Base-by-base conservation (phyloP, 768 basidiomycete species). In the Gloeophyllum trabeum region DNA sequence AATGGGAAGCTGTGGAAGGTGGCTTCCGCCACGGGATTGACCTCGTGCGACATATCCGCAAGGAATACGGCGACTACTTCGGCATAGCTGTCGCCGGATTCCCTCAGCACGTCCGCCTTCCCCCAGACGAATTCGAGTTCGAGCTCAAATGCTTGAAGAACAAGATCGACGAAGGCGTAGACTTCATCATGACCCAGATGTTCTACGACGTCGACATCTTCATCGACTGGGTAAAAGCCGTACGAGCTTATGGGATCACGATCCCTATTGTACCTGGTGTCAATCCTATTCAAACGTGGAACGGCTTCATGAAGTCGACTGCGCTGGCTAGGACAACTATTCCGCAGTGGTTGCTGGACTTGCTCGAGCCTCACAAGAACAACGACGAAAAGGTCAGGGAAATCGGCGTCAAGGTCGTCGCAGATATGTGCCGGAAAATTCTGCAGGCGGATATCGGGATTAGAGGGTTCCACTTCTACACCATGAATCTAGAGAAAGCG, bases 151-250 rank as follows among this genome's bases (percentile, higher is more conserved):
- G 73, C 60, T 70, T 96, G 48, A 94, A 94, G 63, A 80, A 86
- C 49, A 97, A 97, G 62, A 64, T 93, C 45, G 91, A 94, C 48
- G 85, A 79, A 6, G 92, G 93, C 28, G 86, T 81, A 46, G 72
- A 79, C 57, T 88, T 94, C 64, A 96, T 97, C 61, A 96, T 97
- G 68, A 96, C 93, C 0, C 93, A 97, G 61, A 91, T 97, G 89
- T 97, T 97, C 66, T 96, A 93, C 64, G 93, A 96, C 52, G 80
- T 83, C 38, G 74, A 88, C 24, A 56, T 98, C 51, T 98, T 99
- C 65, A 79, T 96, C 54, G 69, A 71, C 39, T 99, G 96, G 96
- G 92, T 87, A 30, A 79, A 77, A 46, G 66, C 75, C 35, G 77
- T 90, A 24, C 77, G 91, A 44, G 84, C 70, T 7, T 87, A 83